Base-by-base conservation (phyloP, 805 yeast genomes). In the Nakazawaea wyomingensis region DNA sequence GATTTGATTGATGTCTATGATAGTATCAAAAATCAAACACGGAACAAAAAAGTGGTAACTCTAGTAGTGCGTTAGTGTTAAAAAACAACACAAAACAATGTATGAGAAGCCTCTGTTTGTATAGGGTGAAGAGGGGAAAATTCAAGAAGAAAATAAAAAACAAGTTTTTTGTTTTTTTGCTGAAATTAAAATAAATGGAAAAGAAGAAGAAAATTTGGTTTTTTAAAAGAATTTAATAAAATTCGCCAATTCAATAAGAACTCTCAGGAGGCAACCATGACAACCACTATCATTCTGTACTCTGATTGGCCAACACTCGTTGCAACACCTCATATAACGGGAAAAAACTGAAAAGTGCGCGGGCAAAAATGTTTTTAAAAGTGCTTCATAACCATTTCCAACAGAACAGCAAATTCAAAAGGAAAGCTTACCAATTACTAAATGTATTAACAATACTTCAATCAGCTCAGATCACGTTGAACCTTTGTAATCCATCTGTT, bases 271-370 rank as follows among this genome's bases (percentile, higher is more conserved):
- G 26, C 17, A 35, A 36, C 36, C 37, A 20, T 21, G 37, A 22
- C 45, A 41, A 41, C 45, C 2, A 14, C 7, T 4, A 28, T 4
- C 11, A 20, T 28, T 5, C 34, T 24, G 37, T 13, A 19, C 33
- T 37, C 29, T 43, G 37, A 43, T 43, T 43, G 45, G 45, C 36
- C 40, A 35, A 32, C 13, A 10, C n/a, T n/a, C n/a, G n/a, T n/a
- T n/a, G n/a, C n/a, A n/a, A 11, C 21, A 24, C 37, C 11, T 11
- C 27, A 24, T 24, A 24, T 24, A 24, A 26, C 19, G 9, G 34
- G 27, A 38, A 38, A 38, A 21, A 24, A 27, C 16, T 11, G 14
- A 32, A 27, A 6, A 4, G 14, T 10, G 13, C 5, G 8, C 16
- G 27, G 39, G 17, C 33, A 18, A 21, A 36, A 32, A n/a, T n/a